phyloP scores from a whole-genome alignment of 2,329 filamentous ascomycete species.

The Fusarium palustre region DNA sequence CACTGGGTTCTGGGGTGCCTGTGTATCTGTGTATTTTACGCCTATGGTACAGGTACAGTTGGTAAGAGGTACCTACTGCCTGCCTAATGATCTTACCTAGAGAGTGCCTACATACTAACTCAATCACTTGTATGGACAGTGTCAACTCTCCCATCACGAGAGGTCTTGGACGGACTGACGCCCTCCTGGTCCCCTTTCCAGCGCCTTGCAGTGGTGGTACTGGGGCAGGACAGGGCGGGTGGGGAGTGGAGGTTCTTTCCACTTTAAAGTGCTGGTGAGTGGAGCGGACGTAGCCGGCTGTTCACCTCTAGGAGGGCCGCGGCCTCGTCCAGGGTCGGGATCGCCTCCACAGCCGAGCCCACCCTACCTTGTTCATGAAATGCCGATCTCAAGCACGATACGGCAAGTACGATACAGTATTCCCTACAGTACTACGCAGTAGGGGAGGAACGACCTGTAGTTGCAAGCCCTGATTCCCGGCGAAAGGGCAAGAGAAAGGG shows the following conservation, averaged over 20 bases:
- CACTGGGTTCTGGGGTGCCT: slow-evolving; percentile 5
- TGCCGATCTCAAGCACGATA: slow-evolving; percentile 41
- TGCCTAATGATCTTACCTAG: neutral
- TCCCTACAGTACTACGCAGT: slow-evolving; percentile 5
- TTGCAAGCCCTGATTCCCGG: slow-evolving; percentile 39
- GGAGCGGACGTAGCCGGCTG: slow-evolving; percentile 19
- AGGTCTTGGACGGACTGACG: slow-evolving; percentile 19
- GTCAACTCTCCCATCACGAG: neutral
- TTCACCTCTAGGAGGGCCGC: slow-evolving; percentile 12
- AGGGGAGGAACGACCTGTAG: neutral
- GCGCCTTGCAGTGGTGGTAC: slow-evolving; percentile 5
- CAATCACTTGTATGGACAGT: neutral
- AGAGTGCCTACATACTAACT: neutral
- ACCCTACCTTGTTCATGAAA: slow-evolving; percentile 39
- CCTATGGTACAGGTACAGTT: neutral
- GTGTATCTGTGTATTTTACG: neutral
- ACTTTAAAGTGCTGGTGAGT: slow-evolving; percentile 22
- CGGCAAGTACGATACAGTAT: slow-evolving; percentile 25
- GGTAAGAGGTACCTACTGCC: slow-evolving; percentile 2
- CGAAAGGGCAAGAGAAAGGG: slow-evolving; percentile 9
- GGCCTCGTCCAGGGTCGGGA: slow-evolving; percentile 35
- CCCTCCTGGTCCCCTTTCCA: slow-evolving; percentile 26
- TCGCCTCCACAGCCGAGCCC: slow-evolving; percentile 41
- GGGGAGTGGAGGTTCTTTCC: slow-evolving; percentile 5
- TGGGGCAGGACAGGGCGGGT: slow-evolving; percentile 20